phyloP scores from a whole-genome alignment of 306 rosid species.

The Ormosia emarginata region DNA sequence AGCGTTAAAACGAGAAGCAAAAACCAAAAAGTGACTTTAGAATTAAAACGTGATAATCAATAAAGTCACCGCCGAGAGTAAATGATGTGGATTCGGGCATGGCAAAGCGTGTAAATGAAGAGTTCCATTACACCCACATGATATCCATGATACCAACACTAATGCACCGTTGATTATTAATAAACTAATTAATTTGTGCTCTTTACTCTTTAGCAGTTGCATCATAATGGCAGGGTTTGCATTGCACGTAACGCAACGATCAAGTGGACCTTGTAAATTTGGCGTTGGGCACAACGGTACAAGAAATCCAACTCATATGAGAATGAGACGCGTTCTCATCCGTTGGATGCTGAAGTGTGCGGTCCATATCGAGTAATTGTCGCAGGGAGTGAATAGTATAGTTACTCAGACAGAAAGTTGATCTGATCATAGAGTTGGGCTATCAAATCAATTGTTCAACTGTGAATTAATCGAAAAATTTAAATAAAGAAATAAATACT shows the following conservation, averaged over 20 bases:
- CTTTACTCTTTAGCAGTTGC: background rate
- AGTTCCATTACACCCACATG: background rate
- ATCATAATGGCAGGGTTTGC: background rate
- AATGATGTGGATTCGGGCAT: background rate
- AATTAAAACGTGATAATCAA: background rate
- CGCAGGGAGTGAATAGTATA: background rate
- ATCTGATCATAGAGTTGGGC: no score
- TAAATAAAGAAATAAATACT: no score
- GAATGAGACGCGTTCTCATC: background rate
- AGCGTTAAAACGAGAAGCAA: background rate
- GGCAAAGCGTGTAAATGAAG: background rate
- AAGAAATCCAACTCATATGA: background rate
- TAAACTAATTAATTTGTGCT: background rate
- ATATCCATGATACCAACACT: slow-evolving; percentile 19
- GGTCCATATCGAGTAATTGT: background rate
- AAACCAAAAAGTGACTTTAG: background rate
- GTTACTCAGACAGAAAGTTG: no score
- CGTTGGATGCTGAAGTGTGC: background rate
- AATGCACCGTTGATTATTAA: background rate
- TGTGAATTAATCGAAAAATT: no score
- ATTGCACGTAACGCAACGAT: background rate
- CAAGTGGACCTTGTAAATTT: background rate
- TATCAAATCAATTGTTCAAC: no score
- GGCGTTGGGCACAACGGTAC: background rate
- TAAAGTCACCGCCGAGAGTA: background rate